Conservation (phyloP, 2,329 filamentous ascomycete genomes). For the Trichoderma oligosporum region DNA sequence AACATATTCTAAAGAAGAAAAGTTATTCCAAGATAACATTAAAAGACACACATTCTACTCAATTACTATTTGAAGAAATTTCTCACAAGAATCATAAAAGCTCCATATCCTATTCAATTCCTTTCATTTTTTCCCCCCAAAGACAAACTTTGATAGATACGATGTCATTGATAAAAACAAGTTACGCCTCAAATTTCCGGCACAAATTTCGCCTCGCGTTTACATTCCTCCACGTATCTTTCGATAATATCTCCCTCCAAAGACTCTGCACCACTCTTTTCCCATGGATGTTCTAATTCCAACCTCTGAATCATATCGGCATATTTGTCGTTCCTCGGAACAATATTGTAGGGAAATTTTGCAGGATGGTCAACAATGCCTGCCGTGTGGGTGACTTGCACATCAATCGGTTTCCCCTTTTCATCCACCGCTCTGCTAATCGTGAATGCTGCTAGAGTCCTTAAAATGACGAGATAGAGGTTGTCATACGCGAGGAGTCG, state of each 20-base stretch:
- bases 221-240: neutral
- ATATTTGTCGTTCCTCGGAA: slow-evolving; percentile 22
- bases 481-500: slow-evolving; percentile 31
- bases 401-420: slow-evolving; percentile 23
- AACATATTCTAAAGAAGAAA: too few relatives aligned
- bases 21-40: too few relatives aligned
- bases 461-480: slow-evolving; percentile 36
- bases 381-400: slow-evolving; percentile 19
- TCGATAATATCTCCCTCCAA: neutral
- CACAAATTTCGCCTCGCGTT: neutral
- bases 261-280: slow-evolving; percentile 23
- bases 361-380: slow-evolving; percentile 24
- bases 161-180: too few relatives aligned
- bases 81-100: too few relatives aligned
- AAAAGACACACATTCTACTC: too few relatives aligned
- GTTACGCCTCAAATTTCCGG: too few relatives aligned
- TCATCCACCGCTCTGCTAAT: slow-evolving; percentile 30
- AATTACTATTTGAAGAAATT: too few relatives aligned
- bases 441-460: slow-evolving; percentile 45
- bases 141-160: neutral
- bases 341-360: slow-evolving; percentile 23
- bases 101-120: too few relatives aligned
- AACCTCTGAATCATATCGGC: slow-evolving; percentile 22
- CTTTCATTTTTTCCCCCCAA: too few relatives aligned
- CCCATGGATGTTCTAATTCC: slow-evolving; percentile 26